phyloP scores from a whole-genome alignment of 148 eudicot genomes.

The Rhododendron griersonianum region DNA sequence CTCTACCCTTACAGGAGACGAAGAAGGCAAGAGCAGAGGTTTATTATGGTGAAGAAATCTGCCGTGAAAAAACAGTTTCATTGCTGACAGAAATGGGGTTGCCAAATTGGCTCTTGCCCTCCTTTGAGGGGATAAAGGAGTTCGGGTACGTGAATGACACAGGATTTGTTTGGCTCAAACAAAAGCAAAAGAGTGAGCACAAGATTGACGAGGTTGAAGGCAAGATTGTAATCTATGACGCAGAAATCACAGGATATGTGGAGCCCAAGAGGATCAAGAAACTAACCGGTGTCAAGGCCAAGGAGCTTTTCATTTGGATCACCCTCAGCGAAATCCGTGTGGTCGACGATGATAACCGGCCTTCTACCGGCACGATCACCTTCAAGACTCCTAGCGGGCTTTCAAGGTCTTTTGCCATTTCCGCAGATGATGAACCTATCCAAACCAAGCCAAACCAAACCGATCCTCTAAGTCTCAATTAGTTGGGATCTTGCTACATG shows the following conservation, averaged over 20 bases:
- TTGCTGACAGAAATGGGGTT: slow-evolving; percentile 11
- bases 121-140: neutral
- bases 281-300: slow-evolving; percentile 1
- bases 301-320: slow-evolving; percentile 10
- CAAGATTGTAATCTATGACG: neutral
- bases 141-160: slow-evolving; percentile 9
- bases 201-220: slow-evolving; percentile 3
- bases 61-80: neutral
- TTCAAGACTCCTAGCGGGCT: slow-evolving; percentile 10
- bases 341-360: neutral
- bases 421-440: neutral
- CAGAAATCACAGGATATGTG: neutral
- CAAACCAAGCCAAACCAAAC: neutral
- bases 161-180: slow-evolving; percentile 1
- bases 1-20: neutral
- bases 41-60: neutral
- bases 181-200: neutral
- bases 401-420: slow-evolving; percentile 4
- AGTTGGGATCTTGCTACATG: neutral
- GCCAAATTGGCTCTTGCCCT: slow-evolving; percentile 4
- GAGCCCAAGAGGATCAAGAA: slow-evolving; percentile 2
- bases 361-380: neutral
- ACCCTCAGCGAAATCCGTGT: neutral
- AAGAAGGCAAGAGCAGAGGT: slow-evolving; percentile 3
- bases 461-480: neutral